A percentile compares a stretch with the other conserved stretches of the same genome.
These are phyloP conservation scores for Verticillium albo-atrum DNA, from an alignment of 2,329 filamentous ascomycete species.

Conservation along the genomic window DNA sequence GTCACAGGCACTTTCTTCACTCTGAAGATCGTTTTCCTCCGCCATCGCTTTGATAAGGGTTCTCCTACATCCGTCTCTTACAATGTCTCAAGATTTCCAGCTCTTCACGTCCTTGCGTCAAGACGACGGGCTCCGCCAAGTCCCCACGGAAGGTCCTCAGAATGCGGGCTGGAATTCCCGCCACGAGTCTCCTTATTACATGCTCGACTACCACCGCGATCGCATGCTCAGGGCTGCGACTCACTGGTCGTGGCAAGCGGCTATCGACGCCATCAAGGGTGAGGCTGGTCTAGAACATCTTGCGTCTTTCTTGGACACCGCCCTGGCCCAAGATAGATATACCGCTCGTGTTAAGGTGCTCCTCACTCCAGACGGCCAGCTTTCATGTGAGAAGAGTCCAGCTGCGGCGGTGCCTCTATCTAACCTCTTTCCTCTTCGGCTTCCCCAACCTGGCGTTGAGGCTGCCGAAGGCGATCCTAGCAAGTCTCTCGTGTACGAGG, in stretches of 20 bases:
- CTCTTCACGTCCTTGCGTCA: slow-evolving; percentile 71
- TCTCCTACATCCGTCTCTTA: neutral
- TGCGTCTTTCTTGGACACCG: slow-evolving; percentile 19
- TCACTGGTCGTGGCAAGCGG: slow-evolving; percentile 51
- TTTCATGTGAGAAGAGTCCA: slow-evolving; percentile 36
- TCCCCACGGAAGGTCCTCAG: slow-evolving; percentile 30
- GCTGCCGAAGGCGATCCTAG: slow-evolving; percentile 18
- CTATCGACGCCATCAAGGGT: slow-evolving; percentile 39
- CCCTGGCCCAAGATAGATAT: slow-evolving; percentile 16
- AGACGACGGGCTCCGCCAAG: slow-evolving; percentile 52
- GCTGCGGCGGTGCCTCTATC: slow-evolving; percentile 21
- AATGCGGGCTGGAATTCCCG: slow-evolving; percentile 49
- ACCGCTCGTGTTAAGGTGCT: slow-evolving; percentile 47
- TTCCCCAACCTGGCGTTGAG: slow-evolving; percentile 40
- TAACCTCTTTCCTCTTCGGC: slow-evolving; percentile 52
- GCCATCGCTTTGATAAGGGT: too few species aligned
- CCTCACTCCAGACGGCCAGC: slow-evolving; percentile 42
- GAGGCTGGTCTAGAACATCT: slow-evolving; percentile 39
- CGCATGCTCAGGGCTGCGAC: slow-evolving; percentile 64
- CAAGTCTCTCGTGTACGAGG: slow-evolving; percentile 29
- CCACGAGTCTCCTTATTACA: slow-evolving; percentile 64
- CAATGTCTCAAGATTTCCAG: slow-evolving; percentile 36
- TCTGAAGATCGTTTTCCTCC: too few species aligned
- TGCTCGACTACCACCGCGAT: slow-evolving; percentile 73
- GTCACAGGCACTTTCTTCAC: neutral